These are phyloP conservation scores for Avena eriantha DNA, from an alignment of 176 grass and related monocot species.

Conservation along the genomic window DNA sequence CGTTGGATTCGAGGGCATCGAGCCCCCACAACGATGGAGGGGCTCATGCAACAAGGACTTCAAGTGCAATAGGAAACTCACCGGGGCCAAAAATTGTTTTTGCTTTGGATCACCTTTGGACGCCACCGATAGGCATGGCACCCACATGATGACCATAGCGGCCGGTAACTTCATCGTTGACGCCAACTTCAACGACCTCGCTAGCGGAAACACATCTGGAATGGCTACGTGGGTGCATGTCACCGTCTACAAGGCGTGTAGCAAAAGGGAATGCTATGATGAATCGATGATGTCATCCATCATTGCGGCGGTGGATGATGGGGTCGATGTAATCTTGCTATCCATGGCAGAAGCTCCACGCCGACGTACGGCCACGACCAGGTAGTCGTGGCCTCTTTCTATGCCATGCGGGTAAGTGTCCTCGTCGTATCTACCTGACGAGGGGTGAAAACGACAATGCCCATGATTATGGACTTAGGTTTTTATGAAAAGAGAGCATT, in stretches of 20 bases:
- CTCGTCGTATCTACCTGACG: neutral
- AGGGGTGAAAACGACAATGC: too few relatives aligned
- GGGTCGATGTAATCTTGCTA: neutral
- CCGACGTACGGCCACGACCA: neutral
- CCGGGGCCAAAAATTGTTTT: too few relatives aligned
- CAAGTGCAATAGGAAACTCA: too few relatives aligned
- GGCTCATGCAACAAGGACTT: too few relatives aligned
- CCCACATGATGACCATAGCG: too few relatives aligned
- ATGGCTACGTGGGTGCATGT: neutral
- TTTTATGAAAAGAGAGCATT: too few relatives aligned
- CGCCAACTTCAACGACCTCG: neutral
- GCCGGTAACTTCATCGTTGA: neutral
- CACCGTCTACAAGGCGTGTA: neutral
- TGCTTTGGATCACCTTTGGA: too few relatives aligned
- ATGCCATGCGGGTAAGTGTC: neutral
- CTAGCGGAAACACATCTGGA: neutral
- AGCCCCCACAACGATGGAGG: too few relatives aligned
- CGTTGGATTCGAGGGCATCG: too few relatives aligned
- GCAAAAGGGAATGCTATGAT: neutral
- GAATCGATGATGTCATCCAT: neutral
- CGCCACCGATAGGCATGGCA: too few relatives aligned
- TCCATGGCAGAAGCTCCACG: neutral
- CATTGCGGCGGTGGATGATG: neutral
- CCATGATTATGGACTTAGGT: too few relatives aligned
- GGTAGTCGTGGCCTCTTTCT: neutral